Conservation (phyloP, 1,284 basidiomycete genomes). For the Trametes hirsuta region DNA sequence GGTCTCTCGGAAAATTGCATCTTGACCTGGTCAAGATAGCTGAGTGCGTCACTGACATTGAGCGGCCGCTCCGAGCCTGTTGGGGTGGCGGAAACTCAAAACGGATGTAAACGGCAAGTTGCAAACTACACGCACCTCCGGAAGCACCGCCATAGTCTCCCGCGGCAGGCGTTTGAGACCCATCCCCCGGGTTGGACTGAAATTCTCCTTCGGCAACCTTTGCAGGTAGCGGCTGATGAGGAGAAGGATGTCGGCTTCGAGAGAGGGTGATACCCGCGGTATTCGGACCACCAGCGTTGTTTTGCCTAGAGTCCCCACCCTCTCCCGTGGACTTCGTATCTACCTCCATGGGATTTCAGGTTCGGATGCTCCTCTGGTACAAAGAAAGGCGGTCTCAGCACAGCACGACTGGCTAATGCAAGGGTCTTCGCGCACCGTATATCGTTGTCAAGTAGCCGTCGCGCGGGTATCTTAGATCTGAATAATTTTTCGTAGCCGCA, state of each 20-base stretch:
- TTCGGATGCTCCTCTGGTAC: background rate
- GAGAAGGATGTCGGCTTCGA: conserved; percentile 4
- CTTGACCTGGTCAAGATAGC: conserved; percentile 94
- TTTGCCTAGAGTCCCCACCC: background rate
- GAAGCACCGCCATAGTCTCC: background rate
- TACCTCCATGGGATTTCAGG: background rate
- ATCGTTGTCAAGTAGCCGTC: background rate
- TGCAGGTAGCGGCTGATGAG: background rate
- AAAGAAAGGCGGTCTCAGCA: background rate
- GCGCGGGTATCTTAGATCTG: background rate
- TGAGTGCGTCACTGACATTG: conserved; percentile 89
- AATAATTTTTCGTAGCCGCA: background rate
- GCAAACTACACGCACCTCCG: background rate
- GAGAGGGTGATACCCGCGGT: background rate
- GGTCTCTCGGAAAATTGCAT: conserved; percentile 85
- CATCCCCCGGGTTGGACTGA: background rate
- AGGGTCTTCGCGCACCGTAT: background rate
- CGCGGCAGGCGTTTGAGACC: background rate
- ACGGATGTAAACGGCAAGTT: background rate
- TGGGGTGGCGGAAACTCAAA: background rate
- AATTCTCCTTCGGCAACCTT: background rate
- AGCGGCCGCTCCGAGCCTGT: conserved; percentile 51
- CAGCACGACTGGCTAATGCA: conserved; percentile 1
- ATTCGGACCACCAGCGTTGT: background rate
- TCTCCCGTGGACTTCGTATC: background rate